A percentile compares a stretch with the other conserved stretches of the same genome.
phyloP scores from a whole-genome alignment of 2,329 filamentous ascomycete genomes.

The Botryotinia calthae region DNA sequence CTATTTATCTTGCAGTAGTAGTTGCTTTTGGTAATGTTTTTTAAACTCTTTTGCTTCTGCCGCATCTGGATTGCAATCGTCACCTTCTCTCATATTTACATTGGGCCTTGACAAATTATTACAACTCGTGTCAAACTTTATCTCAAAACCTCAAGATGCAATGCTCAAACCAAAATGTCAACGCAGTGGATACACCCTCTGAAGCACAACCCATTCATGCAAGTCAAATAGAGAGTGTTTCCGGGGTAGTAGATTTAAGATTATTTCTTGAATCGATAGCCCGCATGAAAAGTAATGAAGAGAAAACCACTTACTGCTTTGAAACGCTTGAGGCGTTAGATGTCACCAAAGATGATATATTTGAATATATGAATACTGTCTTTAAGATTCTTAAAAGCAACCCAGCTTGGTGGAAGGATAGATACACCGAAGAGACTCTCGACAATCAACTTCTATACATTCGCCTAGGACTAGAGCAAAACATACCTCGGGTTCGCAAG shows the following conservation, averaged over 20 bases:
- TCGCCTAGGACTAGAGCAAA: background rate
- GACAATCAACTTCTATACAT: background rate
- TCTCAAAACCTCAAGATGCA: background rate
- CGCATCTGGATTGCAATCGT: background rate
- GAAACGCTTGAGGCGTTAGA: background rate
- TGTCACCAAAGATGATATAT: background rate
- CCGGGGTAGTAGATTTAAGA: background rate
- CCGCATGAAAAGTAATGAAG: background rate
- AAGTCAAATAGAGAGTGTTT: background rate
- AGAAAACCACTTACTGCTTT: background rate
- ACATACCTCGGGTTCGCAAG: background rate
- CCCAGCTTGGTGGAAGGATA: background rate
- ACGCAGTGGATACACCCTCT: too few species aligned
- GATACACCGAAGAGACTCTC: background rate
- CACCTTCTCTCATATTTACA: background rate
- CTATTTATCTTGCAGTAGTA: background rate
- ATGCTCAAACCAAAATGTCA: background rate
- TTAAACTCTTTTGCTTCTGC: background rate
- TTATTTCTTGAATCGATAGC: background rate
- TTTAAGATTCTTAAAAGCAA: constrained; percentile 1
- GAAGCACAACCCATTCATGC: background rate
- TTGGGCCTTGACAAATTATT: background rate
- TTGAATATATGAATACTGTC: background rate
- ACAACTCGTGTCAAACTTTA: background rate
- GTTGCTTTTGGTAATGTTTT: background rate